These are phyloP conservation scores for Friedmanniomyces simplex DNA, from an alignment of 495 filamentous ascomycete genomes.

Conservation along the genomic window DNA sequence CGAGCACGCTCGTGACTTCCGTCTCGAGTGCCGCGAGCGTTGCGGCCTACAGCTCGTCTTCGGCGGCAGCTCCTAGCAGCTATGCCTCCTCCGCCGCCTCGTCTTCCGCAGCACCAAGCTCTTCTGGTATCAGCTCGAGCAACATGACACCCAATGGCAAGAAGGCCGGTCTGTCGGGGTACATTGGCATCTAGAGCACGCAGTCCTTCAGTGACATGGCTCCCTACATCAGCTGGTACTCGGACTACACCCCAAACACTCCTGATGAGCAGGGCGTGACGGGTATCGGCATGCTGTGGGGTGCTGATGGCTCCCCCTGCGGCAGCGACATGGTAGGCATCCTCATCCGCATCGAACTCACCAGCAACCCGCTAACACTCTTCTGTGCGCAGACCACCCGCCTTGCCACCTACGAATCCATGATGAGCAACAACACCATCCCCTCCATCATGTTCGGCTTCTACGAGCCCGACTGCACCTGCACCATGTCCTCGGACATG, in stretches of 20 bases:
- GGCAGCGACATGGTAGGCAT: background rate
- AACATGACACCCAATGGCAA: constrained; percentile 12
- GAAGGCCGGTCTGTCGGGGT: constrained; percentile 21
- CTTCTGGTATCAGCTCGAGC: constrained; percentile 1
- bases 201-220: constrained; percentile 10
- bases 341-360: background rate
- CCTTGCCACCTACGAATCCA: constrained; percentile 15
- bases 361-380: background rate
- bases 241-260: constrained; percentile 19
- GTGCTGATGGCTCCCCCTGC: constrained; percentile 6
- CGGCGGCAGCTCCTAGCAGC: constrained; percentile 1
- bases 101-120: background rate
- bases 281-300: constrained; percentile 20
- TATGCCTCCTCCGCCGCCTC: background rate
- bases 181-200: constrained; percentile 8
- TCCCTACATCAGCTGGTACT: constrained; percentile 18
- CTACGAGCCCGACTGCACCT: constrained; percentile 27
- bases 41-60: background rate
- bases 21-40: no score
- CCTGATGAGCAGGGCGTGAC: constrained; percentile 7
- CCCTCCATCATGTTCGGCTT: constrained; percentile 27
- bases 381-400: constrained; percentile 8
- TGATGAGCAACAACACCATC: constrained; percentile 8
- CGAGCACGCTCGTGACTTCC: no score
- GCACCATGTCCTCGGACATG: constrained; percentile 21